phyloP scores from a whole-genome alignment of 371 early-diverging fungal species.

The Agmasoma carcini region DNA sequence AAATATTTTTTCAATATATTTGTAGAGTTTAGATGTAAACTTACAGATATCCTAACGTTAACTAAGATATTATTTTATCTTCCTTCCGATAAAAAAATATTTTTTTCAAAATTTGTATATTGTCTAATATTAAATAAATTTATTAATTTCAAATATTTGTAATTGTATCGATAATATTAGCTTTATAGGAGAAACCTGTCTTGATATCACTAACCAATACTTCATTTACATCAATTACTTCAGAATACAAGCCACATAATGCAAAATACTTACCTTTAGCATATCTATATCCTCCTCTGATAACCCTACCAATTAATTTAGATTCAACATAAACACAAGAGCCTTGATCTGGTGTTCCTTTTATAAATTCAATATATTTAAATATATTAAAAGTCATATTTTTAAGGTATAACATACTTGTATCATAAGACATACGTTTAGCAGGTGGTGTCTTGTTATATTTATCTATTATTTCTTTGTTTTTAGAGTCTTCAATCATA shows the following conservation, averaged over 20 bases:
- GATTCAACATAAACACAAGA: slow-evolving; percentile 20
- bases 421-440: slow-evolving; percentile 28
- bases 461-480: slow-evolving; percentile 22
- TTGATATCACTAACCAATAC: too few relatives aligned
- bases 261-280: slow-evolving; percentile 29
- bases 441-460: slow-evolving; percentile 32
- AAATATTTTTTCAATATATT: too few relatives aligned
- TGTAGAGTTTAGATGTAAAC: too few relatives aligned
- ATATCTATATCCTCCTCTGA: slow-evolving; percentile 41
- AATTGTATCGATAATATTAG: too few relatives aligned
- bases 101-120: too few relatives aligned
- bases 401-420: slow-evolving; percentile 3
- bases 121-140: too few relatives aligned
- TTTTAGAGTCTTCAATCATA: slow-evolving; percentile 13
- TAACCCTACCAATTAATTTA: slow-evolving; percentile 29
- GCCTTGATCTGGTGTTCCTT: slow-evolving; percentile 26
- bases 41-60: too few relatives aligned
- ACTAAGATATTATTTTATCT: too few relatives aligned
- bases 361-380: slow-evolving; percentile 2
- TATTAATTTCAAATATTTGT: too few relatives aligned
- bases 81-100: too few relatives aligned
- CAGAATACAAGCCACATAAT: slow-evolving; percentile 10
- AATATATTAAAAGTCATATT: background rate
- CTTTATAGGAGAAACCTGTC: too few relatives aligned
- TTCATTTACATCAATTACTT: too few relatives aligned